Percentiles rank a stretch among this genome's conserved stretches.
Evolutionary conservation across 192 early-diverging fungal genomes (phyloP).

Genomic region (Coemansia sp.): DNA sequence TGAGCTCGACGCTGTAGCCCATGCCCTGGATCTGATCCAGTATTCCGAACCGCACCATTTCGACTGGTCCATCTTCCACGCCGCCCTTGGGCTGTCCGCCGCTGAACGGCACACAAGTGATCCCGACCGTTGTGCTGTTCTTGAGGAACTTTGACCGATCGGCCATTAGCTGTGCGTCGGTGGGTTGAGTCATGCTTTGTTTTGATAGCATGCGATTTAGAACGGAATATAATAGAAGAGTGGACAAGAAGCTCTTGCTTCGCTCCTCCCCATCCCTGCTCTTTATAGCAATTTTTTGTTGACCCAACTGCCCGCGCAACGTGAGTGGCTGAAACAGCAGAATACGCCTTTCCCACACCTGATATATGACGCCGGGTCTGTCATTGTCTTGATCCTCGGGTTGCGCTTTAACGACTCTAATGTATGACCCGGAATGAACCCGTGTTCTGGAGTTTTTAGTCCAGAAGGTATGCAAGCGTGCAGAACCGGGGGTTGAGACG

Average conservation of each 20-base stretch:
- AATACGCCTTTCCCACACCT: background rate
- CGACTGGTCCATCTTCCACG: constrained; percentile 84
- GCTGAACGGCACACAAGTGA: constrained; percentile 75
- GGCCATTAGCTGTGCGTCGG: constrained; percentile 45
- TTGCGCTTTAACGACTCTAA: too few relatives aligned
- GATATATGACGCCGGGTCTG: background rate
- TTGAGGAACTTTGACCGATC: constrained; percentile 60
- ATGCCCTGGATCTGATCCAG: constrained; percentile 79
- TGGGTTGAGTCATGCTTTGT: background rate
- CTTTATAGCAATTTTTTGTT: constrained; percentile 2
- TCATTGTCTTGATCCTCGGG: background rate
- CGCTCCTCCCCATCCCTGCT: constrained; percentile 1
- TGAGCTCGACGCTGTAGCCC: constrained; percentile 76
- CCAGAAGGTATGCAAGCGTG: too few relatives aligned
- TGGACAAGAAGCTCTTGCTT: too few relatives aligned
- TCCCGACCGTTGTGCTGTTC: constrained; percentile 60
- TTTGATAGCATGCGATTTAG: background rate
- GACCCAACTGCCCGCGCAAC: background rate
- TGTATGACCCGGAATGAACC: too few relatives aligned
- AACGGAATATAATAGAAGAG: too few relatives aligned
- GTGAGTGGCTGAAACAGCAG: background rate
- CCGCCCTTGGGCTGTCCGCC: constrained; percentile 82
- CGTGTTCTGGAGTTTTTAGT: too few relatives aligned
- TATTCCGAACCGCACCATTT: constrained; percentile 81
- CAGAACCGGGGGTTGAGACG: too few relatives aligned